Conservation (phyloP, 495 filamentous ascomycete genomes). For the Copromyces sp. region DNA sequence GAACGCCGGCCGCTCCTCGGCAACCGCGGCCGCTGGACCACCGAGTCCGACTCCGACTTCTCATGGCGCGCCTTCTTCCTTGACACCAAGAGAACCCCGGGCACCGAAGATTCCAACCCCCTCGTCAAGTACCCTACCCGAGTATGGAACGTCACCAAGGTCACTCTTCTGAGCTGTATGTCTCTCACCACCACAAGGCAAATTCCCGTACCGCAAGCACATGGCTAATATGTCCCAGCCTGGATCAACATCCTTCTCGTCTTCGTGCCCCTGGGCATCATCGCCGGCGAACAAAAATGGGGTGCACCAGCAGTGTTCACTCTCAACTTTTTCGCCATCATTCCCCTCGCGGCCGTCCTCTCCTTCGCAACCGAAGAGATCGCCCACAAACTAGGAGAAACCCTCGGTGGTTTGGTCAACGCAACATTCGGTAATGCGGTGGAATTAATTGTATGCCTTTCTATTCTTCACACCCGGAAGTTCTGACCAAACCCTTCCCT, state of each 20-base stretch:
- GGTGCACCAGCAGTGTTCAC: conserved; percentile 68
- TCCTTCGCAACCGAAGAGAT: conserved; percentile 96
- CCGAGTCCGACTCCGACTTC: conserved; percentile 5
- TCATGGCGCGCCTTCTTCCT: conserved; percentile 32
- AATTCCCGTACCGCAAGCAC: background rate
- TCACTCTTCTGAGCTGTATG: conserved; percentile 46
- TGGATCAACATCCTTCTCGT: conserved; percentile 81
- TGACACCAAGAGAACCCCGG: conserved; percentile 34
- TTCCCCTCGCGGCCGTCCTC: conserved; percentile 82
- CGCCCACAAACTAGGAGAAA: conserved; percentile 72
- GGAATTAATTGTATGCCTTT: conserved; percentile 76
- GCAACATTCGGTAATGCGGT: conserved; percentile 97
- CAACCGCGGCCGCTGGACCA: background rate
- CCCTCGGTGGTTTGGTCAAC: conserved; percentile 85
- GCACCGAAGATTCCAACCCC: conserved; percentile 34
- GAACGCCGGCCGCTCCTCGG: background rate
- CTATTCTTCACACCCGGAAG: background rate
- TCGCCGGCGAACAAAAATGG: conserved; percentile 64
- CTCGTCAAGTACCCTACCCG: conserved; percentile 50
- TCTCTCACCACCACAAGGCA: conserved; percentile 6
- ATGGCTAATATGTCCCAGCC: conserved; percentile 26
- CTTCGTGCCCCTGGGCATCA: conserved; percentile 83
- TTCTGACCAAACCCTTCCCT: conserved; percentile 8
- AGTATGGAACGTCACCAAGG: conserved; percentile 39
- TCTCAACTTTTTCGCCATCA: conserved; percentile 92